Percentiles rank a stretch among this genome's conserved stretches.
Conservation (phyloP, 352 stramenopile species). For the Blastocystis sp. region DNA sequence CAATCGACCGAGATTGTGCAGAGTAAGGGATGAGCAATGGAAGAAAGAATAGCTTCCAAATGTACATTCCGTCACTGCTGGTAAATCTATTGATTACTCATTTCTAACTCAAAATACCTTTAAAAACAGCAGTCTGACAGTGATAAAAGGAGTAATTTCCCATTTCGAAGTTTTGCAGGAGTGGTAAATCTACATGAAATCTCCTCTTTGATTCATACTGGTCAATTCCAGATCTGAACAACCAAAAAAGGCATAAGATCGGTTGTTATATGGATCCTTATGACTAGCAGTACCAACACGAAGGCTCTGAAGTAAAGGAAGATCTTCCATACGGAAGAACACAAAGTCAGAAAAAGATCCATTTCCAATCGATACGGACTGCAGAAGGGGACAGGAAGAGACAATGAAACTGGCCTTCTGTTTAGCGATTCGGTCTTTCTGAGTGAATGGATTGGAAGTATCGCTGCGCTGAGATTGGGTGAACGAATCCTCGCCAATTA, state of each 20-base stretch:
- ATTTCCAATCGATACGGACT: not conserved
- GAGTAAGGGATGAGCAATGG: not conserved
- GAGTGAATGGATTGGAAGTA: not conserved
- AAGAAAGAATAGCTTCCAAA: conserved; percentile 35
- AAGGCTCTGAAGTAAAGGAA: not conserved
- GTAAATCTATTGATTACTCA: conserved; percentile 7
- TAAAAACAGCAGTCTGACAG: not conserved
- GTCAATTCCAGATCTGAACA: not conserved
- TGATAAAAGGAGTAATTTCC: conserved; percentile 50
- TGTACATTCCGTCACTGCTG: not conserved
- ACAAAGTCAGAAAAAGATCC: conserved; percentile 35
- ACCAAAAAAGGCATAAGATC: conserved; percentile 17
- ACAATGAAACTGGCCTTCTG: not conserved
- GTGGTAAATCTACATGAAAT: not conserved
- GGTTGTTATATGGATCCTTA: conserved; percentile 3
- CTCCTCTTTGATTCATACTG: not conserved
- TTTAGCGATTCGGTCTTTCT: not conserved
- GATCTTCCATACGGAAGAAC: not conserved
- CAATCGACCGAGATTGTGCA: not conserved
- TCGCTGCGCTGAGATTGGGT: not conserved
- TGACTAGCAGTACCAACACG: not conserved
- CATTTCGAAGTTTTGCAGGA: not conserved
- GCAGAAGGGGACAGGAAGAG: not conserved
- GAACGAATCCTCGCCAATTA: conserved; percentile 31
- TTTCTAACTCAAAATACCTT: not conserved